These are phyloP conservation scores for Ogataea paraovalis DNA, from an alignment of 805 yeast species.

Conservation along the genomic window DNA sequence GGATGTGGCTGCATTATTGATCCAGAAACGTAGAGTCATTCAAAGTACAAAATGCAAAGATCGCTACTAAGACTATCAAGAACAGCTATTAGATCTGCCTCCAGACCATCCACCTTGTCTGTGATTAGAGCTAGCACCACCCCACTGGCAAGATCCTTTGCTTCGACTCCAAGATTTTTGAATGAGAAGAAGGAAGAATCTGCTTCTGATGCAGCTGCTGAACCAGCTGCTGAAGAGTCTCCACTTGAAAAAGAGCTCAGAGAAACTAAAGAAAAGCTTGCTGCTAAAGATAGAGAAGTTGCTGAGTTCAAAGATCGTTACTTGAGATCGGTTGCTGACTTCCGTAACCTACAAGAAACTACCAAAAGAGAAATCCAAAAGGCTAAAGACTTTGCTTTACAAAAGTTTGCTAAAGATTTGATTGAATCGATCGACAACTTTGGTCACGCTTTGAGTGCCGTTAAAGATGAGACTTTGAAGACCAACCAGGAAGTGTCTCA, in stretches of 20 bases:
- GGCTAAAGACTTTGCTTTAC: slow-evolving; percentile 86
- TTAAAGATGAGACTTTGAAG: slow-evolving; percentile 56
- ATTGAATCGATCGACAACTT: slow-evolving; percentile 88
- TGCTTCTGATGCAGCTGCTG: slow-evolving; percentile 17
- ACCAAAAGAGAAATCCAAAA: slow-evolving; percentile 83
- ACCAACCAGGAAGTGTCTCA: slow-evolving; percentile 63
- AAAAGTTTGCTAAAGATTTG: slow-evolving; percentile 86
- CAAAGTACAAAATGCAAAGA: slow-evolving; percentile 28
- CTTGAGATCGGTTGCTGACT: slow-evolving; percentile 83
- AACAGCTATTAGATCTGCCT: slow-evolving; percentile 14
- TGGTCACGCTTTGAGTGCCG: slow-evolving; percentile 76
- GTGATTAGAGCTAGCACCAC: slow-evolving; percentile 4
- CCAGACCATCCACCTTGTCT: slow-evolving; percentile 1
- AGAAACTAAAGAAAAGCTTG: slow-evolving; percentile 50
- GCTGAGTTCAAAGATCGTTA: slow-evolving; percentile 82
- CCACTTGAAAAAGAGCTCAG: slow-evolving; percentile 30
- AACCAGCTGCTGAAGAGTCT: slow-evolving; percentile 14
- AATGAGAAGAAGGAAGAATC: slow-evolving; percentile 27
- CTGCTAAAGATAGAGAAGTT: slow-evolving; percentile 62
- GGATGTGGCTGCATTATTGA: no score
- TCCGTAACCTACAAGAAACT: slow-evolving; percentile 86
- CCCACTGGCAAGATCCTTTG: slow-evolving; percentile 19
- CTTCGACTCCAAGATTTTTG: slow-evolving; percentile 18
- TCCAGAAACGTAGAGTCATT: no score
- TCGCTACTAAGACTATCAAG: slow-evolving; percentile 19